Evolutionary conservation across 441 rosid genomes (phyloP).

Genomic region (Syzygium syzygioides): DNA sequence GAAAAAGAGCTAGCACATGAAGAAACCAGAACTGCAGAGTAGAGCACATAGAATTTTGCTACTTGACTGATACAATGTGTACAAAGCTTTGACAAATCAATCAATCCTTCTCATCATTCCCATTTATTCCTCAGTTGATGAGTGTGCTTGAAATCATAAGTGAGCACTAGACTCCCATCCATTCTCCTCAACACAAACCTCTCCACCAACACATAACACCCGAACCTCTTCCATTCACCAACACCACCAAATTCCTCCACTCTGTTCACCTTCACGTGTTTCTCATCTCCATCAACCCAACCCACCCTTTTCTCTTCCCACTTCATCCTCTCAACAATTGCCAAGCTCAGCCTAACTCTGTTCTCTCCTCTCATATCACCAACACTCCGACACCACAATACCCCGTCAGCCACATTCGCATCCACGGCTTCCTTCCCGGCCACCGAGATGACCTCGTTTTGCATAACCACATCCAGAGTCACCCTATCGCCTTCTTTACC

Average conservation of each 20-base stretch:
- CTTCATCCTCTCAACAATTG: slow-evolving; percentile 46
- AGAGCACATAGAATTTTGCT: not conserved
- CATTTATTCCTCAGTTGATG: slow-evolving; percentile 26
- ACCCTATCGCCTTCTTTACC: slow-evolving; percentile 1
- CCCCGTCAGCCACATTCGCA: slow-evolving; percentile 20
- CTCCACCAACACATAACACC: slow-evolving; percentile 21
- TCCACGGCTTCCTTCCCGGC: slow-evolving; percentile 10
- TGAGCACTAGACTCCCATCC: slow-evolving; percentile 26
- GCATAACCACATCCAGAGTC: slow-evolving; percentile 23
- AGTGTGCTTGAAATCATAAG: slow-evolving; percentile 27
- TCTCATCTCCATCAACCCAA: not conserved
- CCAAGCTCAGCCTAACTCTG: slow-evolving; percentile 34
- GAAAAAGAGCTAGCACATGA: not conserved
- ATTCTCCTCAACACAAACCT: slow-evolving; percentile 38
- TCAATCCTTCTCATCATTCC: slow-evolving; percentile 14
- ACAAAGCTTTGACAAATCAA: not conserved
- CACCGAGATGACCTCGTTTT: slow-evolving; percentile 21
- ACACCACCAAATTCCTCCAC: not conserved
- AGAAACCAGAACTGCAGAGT: not conserved
- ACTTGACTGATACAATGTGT: not conserved
- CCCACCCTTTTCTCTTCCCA: slow-evolving; percentile 29
- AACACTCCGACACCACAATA: slow-evolving; percentile 25
- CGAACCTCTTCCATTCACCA: slow-evolving; percentile 1
- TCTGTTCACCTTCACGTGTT: not conserved
- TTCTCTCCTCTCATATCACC: slow-evolving; percentile 4